phyloP scores from a whole-genome alignment of 2,329 filamentous ascomycete species.

The Coniella lustricola region DNA sequence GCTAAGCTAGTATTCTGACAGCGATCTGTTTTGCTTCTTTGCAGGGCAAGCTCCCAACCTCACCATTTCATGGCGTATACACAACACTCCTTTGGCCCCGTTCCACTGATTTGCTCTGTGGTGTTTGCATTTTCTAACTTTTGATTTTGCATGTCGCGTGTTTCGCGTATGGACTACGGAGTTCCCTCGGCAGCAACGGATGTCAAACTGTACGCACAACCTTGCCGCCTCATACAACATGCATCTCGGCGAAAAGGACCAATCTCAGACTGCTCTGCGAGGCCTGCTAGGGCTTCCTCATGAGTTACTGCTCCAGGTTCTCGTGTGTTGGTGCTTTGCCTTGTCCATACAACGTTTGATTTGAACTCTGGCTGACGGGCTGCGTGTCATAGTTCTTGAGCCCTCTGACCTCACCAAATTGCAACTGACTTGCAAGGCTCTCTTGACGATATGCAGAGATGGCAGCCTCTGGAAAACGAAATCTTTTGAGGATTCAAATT shows the following conservation, averaged over 20 bases:
- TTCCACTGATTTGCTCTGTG: no score
- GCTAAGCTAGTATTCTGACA: no score
- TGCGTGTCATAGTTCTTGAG: conserved; percentile 46
- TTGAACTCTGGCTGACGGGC: conserved; percentile 10
- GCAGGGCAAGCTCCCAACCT: no score
- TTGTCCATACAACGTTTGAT: not conserved
- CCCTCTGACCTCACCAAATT: conserved; percentile 57
- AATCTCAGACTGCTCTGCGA: not conserved
- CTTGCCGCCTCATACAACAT: not conserved
- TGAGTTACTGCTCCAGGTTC: conserved; percentile 57
- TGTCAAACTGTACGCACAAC: not conserved
- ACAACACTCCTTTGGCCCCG: no score
- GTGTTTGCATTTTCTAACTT: no score
- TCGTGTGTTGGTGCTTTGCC: conserved; percentile 45
- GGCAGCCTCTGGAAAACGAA: conserved; percentile 67
- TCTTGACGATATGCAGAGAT: conserved; percentile 64
- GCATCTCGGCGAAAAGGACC: not conserved
- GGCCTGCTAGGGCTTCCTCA: conserved; percentile 42
- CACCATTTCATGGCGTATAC: no score
- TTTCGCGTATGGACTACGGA: not conserved
- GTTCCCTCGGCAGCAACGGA: not conserved
- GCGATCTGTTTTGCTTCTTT: no score
- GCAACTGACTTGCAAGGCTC: conserved; percentile 61
- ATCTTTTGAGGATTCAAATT: conserved; percentile 65
- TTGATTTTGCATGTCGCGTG: not conserved